These are phyloP conservation scores for Paracoccidioides lutzii DNA, from an alignment of 2,329 filamentous ascomycete species.

Conservation along the genomic window DNA sequence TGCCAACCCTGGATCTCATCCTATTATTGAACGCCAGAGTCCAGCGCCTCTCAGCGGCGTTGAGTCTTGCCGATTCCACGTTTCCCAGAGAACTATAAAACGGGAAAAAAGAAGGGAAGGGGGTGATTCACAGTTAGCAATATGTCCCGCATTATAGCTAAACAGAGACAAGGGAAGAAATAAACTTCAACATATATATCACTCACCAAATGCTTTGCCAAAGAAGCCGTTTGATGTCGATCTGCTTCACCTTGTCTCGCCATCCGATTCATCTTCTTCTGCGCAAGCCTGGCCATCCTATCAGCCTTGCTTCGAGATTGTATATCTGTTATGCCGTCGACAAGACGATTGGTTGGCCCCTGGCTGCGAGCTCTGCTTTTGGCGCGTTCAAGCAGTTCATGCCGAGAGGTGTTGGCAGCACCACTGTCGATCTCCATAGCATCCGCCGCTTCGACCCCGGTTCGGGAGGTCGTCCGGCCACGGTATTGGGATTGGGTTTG, in stretches of 20 bases:
- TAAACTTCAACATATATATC: constrained; percentile 5
- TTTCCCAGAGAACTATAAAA: constrained; percentile 65
- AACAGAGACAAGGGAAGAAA: constrained; percentile 2
- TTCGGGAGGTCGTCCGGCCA: constrained; percentile 56
- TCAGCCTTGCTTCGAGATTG: constrained; percentile 63
- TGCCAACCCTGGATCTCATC: not conserved
- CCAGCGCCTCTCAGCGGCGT: constrained; percentile 20
- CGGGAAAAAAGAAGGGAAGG: not conserved
- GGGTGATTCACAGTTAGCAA: constrained; percentile 7
- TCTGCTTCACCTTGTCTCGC: constrained; percentile 94
- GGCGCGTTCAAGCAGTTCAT: constrained; percentile 47
- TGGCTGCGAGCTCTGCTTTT: constrained; percentile 55
- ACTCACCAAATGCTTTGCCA: constrained; percentile 85
- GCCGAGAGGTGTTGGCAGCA: constrained; percentile 21
- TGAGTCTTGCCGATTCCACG: constrained; percentile 80
- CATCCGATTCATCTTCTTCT: constrained; percentile 99
- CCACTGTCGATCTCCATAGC: constrained; percentile 34
- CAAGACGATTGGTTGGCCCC: constrained; percentile 35
- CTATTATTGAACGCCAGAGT: constrained; percentile 1
- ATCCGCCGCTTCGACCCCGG: constrained; percentile 51
- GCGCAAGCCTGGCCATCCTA: constrained; percentile 71
- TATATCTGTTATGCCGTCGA: constrained; percentile 50
- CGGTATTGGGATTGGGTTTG: constrained; percentile 46
- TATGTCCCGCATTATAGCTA: constrained; percentile 20
- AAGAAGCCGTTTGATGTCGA: constrained; percentile 66